A percentile compares a stretch with the other conserved stretches of the same genome.
phyloP scores from a whole-genome alignment of 306 rosid genomes.

The Luffa aegyptiaca region DNA sequence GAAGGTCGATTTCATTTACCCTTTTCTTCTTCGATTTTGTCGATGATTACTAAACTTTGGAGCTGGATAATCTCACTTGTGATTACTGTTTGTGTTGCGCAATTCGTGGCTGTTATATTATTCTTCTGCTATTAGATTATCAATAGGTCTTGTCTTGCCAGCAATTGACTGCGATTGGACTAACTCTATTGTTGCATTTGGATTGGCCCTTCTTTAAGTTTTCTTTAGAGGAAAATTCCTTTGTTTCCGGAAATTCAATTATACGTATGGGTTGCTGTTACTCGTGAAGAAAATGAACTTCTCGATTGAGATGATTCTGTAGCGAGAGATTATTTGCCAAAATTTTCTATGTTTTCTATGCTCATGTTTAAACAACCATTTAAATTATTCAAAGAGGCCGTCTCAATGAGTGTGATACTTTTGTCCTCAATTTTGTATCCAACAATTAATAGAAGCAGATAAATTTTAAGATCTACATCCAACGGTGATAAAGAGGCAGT shows the following conservation, averaged over 20 bases:
- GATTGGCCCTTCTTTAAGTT: not conserved
- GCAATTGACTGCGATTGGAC: not conserved
- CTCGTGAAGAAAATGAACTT: not conserved
- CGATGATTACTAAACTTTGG: not conserved
- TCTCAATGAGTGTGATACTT: too few relatives aligned
- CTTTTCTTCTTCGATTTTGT: not conserved
- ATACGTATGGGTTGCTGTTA: not conserved
- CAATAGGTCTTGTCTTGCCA: not conserved
- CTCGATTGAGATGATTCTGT: not conserved
- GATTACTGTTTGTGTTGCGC: not conserved
- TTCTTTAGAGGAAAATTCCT: not conserved
- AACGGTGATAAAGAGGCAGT: too few relatives aligned
- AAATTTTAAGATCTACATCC: too few relatives aligned
- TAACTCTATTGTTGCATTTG: not conserved
- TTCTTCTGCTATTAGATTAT: not conserved
- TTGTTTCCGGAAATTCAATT: not conserved
- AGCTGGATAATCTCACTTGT: not conserved
- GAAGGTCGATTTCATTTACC: conserved; percentile 45
- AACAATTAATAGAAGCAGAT: too few relatives aligned
- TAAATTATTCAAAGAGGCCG: too few relatives aligned
- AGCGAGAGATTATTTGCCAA: not conserved
- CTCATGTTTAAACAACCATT: not conserved
- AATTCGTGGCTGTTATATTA: not conserved
- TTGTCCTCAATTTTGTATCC: too few relatives aligned
- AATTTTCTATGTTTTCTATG: not conserved